Evolutionary conservation across 768 basidiomycete species (phyloP).

Genomic region (Boletus sp.): DNA sequence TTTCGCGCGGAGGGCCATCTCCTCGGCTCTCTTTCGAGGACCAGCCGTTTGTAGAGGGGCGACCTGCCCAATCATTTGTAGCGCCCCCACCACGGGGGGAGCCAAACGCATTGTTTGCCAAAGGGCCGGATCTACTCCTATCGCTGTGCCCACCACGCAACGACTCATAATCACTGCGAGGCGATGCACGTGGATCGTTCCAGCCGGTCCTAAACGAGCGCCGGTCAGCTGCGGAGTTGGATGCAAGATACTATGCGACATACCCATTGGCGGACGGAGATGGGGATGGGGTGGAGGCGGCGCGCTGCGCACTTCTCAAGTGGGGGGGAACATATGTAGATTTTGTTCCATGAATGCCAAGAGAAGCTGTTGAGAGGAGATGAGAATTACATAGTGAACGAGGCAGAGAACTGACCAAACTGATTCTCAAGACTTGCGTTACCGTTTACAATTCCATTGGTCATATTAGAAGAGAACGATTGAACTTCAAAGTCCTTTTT

Average conservation of each 20-base stretch:
- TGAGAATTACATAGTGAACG: background rate
- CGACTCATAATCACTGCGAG: slow-evolving; percentile 47
- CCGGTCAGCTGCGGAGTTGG: slow-evolving; percentile 14
- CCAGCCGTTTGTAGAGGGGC: slow-evolving; percentile 41
- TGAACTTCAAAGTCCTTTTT: slow-evolving; percentile 29
- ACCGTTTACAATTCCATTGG: slow-evolving; percentile 89
- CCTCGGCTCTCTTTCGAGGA: slow-evolving; percentile 30
- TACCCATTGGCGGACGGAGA: slow-evolving; percentile 50
- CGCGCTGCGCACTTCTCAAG: slow-evolving; percentile 82
- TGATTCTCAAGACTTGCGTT: slow-evolving; percentile 68
- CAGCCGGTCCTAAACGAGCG: slow-evolving; percentile 57
- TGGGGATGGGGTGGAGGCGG: slow-evolving; percentile 54
- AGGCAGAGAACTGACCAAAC: slow-evolving; percentile 53
- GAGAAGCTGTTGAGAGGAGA: slow-evolving; percentile 51
- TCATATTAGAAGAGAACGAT: slow-evolving; percentile 61
- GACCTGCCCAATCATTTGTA: slow-evolving; percentile 42
- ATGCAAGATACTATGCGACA: slow-evolving; percentile 23
- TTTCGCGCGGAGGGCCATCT: slow-evolving; percentile 47
- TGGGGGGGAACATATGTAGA: slow-evolving; percentile 89
- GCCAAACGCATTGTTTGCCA: slow-evolving; percentile 38
- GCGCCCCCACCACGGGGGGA: slow-evolving; percentile 34
- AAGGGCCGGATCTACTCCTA: slow-evolving; percentile 38
- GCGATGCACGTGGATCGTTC: slow-evolving; percentile 71
- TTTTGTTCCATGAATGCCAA: slow-evolving; percentile 67
- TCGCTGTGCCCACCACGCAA: slow-evolving; percentile 42